A percentile compares a stretch with the other conserved stretches of the same genome.
phyloP scores from a whole-genome alignment of 441 rosid species.

The Populus trichocarpa region DNA sequence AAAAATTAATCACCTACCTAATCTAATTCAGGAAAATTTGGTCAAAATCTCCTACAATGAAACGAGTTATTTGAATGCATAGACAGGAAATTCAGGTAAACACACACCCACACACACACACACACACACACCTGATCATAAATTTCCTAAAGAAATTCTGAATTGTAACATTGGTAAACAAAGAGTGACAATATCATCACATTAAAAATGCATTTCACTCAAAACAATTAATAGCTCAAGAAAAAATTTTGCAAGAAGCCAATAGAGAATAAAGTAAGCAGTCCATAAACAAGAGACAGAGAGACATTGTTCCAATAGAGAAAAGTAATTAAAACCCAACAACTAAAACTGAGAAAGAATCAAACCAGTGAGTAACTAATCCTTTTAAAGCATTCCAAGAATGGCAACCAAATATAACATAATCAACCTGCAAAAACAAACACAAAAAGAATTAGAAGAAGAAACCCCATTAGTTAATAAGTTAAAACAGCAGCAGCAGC shows the following conservation, averaged over 20 bases:
- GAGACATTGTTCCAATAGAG: background rate
- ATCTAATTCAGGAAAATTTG: background rate
- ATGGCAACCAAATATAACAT: background rate
- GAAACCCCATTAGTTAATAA: background rate
- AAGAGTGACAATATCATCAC: background rate
- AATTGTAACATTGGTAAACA: background rate
- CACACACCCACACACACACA: too few species aligned
- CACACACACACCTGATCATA: background rate
- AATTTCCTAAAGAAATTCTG: background rate
- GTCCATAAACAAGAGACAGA: background rate
- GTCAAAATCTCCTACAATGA: background rate
- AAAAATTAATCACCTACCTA: background rate
- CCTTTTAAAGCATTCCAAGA: constrained; percentile 1
- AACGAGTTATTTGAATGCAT: background rate
- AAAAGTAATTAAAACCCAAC: background rate
- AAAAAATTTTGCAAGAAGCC: background rate
- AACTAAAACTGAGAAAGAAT: background rate
- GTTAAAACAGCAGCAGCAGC: background rate
- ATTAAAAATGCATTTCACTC: background rate
- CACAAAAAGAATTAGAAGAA: background rate
- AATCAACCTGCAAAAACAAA: background rate
- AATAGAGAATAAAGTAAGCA: background rate
- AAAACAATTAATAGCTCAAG: background rate
- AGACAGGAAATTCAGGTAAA: background rate
- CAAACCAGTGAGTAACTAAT: background rate